Base-by-base conservation (phyloP, 306 rosid genomes). In the Dryas octopetala region DNA sequence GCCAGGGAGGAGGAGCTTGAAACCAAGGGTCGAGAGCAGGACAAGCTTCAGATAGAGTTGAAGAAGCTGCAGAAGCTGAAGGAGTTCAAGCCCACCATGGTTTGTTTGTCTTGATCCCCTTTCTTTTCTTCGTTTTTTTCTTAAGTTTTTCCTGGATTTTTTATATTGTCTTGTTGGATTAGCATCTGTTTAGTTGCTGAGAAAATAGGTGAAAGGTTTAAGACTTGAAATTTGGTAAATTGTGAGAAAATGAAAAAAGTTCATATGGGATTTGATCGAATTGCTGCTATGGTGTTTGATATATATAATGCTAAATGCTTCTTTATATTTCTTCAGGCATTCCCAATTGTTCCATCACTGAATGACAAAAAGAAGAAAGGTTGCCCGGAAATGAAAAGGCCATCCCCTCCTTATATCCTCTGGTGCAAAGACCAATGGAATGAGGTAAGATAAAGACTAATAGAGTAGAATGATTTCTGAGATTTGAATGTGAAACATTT, bases 371-470 rank as follows among this genome's bases (percentile, higher is more conserved):
- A 88, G 81, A 86, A 87, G 87, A 82, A 82, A 38, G 89, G 80
- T 2, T 74, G 90, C 79, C 15, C 86, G 16, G 97, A 87, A 75
- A 84, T 6, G 84, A 90, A 95, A 77, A 88, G 91, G 84, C 99
- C 97, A 64, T 80, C 96, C 55, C 85, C 91, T 17, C 88, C 99
- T 3, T 95, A 92, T 86, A 79, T 85, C 69, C 75, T 95, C 1
- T 92, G 99, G 99, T 85, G 90, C 89, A 92, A 90, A 73, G 96
- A 90, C 68, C 93, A 90, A 60, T 95, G 97, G 97, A 86, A 53
- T 68, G 91, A 95, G 93, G 98, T 94, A 81, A 43, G 7, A 6
- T 28, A 6, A 4, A 62, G 8, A 63, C 49, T 7, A 26, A 16
- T 23, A 8, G 0, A 1, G 12, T 15, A 23, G 1, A 15, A 12